Evolutionary conservation across 1,284 basidiomycete species (phyloP).

Genomic region (Phellinidium pouzarii): DNA sequence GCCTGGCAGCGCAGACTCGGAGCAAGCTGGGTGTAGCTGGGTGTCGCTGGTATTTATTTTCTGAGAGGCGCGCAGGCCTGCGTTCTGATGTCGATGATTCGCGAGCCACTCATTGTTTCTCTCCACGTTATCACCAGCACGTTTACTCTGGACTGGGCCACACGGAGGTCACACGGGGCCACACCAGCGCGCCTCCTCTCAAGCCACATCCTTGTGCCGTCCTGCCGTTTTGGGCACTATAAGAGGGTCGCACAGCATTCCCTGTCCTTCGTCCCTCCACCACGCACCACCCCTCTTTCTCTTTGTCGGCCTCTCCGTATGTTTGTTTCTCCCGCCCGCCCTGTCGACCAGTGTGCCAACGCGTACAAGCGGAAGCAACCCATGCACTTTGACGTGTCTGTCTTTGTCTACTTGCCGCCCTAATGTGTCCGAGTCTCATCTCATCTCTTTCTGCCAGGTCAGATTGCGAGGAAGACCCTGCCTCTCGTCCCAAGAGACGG

Average conservation of each 20-base stretch:
- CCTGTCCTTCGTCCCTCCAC: neutral
- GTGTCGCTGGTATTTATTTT: too few relatives aligned
- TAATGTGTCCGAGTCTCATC: neutral
- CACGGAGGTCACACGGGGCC: neutral
- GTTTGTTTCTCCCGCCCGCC: neutral
- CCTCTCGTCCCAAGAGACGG: neutral
- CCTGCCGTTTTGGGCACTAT: neutral
- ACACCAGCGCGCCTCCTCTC: neutral
- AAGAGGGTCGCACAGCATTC: neutral
- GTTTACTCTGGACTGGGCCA: neutral
- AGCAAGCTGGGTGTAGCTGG: too few relatives aligned
- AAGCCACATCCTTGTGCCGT: neutral
- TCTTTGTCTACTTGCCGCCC: neutral
- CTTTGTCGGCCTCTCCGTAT: neutral
- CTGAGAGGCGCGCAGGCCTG: neutral
- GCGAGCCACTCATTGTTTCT: neutral
- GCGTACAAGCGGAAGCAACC: neutral
- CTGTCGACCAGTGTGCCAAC: neutral
- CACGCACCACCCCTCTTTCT: neutral
- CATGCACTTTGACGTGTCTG: neutral
- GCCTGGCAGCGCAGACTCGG: too few relatives aligned
- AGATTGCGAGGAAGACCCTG: neutral
- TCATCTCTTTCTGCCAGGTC: neutral
- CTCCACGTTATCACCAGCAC: neutral
- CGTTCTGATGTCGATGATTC: neutral